Evolutionary conservation across 768 basidiomycete genomes (phyloP), one percentile per base, ranked within the genome.

Genomic region (Tricholoma saponaceum): DNA sequence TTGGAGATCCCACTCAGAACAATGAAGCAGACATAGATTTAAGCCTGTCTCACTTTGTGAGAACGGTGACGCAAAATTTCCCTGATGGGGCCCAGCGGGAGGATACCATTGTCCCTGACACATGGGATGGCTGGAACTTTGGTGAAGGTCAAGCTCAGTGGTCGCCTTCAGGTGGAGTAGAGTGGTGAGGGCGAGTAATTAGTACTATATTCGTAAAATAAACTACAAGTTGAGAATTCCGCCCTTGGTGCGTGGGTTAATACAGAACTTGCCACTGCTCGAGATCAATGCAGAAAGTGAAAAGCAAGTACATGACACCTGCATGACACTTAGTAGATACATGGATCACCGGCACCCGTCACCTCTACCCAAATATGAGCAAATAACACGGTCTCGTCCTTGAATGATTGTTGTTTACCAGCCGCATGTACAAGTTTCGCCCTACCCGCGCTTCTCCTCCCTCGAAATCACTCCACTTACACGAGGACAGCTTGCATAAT

Each of bases 401-500:
- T 6, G 16, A 23, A 9, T 26, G 37, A 41, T 7, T 25, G 47
- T 14, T 33, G 20, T 37, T 51, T 33, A 37, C 18, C 50, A 33
- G 44, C 51, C 51, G 30, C 33, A 82, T 82, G 82, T 69, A 72
- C 59, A 70, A 67, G 3, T 82, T 83, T 62, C 75, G 71, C 52
- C 81, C 83, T 10, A 68, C 72, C 16, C 75, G 78, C 51, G 74
- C 79, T 14, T 83, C 83, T 26, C 76, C 82, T 37, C 79, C 79
- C 18, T 67, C 73, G 3, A 74, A 71, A 20, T 61, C 72, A n/a
- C 56, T 59, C n/a, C 54, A 57, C 57, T n/a, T 58, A 64, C 46
- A 61, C 33, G 59, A 58, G 44, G 57, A 54, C 18, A 58, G 46
- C 51, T n/a, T 56, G 68, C 30, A 58, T 26, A n/a, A n/a, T n/a